Percentiles rank a stretch among this genome's conserved stretches.
These are phyloP conservation scores for Geotrichum restrictum DNA, from an alignment of 1,139 yeast genomes.

Conservation along the genomic window DNA sequence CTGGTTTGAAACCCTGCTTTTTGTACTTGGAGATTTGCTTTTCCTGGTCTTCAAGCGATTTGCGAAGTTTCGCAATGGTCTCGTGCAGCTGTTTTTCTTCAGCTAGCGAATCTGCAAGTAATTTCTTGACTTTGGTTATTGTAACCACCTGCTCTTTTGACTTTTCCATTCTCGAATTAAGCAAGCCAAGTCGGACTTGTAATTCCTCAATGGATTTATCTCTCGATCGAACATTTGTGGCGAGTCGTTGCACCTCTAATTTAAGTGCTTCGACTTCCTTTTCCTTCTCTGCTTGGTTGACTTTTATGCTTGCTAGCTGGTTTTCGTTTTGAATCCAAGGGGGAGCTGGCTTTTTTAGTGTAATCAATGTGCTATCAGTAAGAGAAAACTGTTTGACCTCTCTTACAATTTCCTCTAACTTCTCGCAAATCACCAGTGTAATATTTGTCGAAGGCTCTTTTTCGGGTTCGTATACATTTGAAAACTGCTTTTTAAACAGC, in stretches of 20 bases:
- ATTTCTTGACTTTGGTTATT: slow-evolving; percentile 33
- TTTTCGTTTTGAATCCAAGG: slow-evolving; percentile 29
- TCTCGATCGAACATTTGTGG: slow-evolving; percentile 33
- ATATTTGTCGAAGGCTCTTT: slow-evolving; percentile 6
- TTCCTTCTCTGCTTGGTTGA: slow-evolving; percentile 24
- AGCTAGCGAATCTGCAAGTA: slow-evolving; percentile 31
- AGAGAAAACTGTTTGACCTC: background rate
- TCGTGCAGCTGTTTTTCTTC: slow-evolving; percentile 30
- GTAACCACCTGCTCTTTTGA: slow-evolving; percentile 38
- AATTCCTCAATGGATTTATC: slow-evolving; percentile 45
- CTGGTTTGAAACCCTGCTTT: slow-evolving; percentile 7
- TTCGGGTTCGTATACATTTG: slow-evolving; percentile 7
- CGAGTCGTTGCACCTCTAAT: slow-evolving; percentile 28
- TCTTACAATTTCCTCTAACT: slow-evolving; percentile 5
- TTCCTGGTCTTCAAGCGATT: slow-evolving; percentile 39
- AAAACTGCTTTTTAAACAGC: slow-evolving; percentile 11
- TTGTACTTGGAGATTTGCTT: slow-evolving; percentile 25
- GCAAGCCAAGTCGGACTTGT: slow-evolving; percentile 44
- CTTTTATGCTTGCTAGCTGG: slow-evolving; percentile 24
- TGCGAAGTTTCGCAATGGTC: slow-evolving; percentile 27
- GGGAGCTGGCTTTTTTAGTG: slow-evolving; percentile 16
- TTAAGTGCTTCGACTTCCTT: slow-evolving; percentile 29
- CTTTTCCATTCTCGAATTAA: slow-evolving; percentile 45
- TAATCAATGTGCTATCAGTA: background rate
- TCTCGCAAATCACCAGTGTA: slow-evolving; percentile 6